Percentiles rank a stretch among this genome's conserved stretches.
These are phyloP conservation scores for Heimioporus sp. DNA, from an alignment of 768 basidiomycete species.

Conservation along the genomic window DNA sequence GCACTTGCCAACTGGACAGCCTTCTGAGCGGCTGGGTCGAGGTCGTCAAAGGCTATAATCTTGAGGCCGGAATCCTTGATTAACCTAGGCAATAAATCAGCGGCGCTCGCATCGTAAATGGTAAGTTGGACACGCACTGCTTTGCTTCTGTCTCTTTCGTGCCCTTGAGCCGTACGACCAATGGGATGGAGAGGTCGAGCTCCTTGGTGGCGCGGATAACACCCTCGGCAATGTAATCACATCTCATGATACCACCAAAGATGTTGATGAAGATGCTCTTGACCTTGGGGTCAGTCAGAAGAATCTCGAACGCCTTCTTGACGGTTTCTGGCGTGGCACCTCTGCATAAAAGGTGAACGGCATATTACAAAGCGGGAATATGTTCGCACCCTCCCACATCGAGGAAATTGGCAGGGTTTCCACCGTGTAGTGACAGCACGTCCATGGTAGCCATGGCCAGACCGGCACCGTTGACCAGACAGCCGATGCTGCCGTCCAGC, in stretches of 20 bases:
- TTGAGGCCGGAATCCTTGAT: constrained; percentile 89
- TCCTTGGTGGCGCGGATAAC: constrained; percentile 98
- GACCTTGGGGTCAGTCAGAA: constrained; percentile 86
- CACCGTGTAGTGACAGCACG: constrained; percentile 93
- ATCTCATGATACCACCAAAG: constrained; percentile 98
- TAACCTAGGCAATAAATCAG: constrained; percentile 57
- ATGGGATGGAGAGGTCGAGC: constrained; percentile 76
- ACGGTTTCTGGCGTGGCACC: constrained; percentile 99
- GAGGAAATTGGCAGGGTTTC: constrained; percentile 97
- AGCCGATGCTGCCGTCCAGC: constrained; percentile 95
- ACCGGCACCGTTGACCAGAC: constrained; percentile 97
- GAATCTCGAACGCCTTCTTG: constrained; percentile 98
- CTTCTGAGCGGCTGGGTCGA: constrained; percentile 87
- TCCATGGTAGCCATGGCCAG: constrained; percentile 99
- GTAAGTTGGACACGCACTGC: constrained; percentile 52
- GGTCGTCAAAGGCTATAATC: constrained; percentile 89
- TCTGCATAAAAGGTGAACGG: constrained; percentile 37
- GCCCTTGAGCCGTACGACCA: constrained; percentile 94
- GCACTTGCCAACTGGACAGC: constrained; percentile 66
- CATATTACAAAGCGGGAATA: not conserved
- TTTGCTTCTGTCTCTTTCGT: constrained; percentile 97
- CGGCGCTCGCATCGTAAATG: not conserved
- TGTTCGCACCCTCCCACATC: constrained; percentile 86
- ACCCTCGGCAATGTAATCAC: constrained; percentile 97
- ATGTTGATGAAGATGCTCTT: constrained; percentile 99